phyloP scores from a whole-genome alignment of 2,329 filamentous ascomycete genomes.

The Podosphaera aphanis region DNA sequence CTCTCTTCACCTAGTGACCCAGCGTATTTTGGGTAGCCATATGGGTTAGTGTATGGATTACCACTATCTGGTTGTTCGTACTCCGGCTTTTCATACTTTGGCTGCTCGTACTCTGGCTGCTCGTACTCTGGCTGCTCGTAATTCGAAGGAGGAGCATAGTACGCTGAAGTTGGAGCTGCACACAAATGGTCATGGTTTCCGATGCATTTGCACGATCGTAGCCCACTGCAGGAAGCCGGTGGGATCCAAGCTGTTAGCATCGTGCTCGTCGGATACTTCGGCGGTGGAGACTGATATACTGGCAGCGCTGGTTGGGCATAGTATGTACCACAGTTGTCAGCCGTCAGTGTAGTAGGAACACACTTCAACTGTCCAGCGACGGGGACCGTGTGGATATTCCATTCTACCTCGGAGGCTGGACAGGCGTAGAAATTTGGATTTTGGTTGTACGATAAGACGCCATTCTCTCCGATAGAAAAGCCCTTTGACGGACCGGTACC shows the following conservation, averaged over 20 bases:
- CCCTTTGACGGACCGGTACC: conserved; percentile 27
- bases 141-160: neutral
- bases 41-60: neutral
- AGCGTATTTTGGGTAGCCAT: neutral
- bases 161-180: neutral
- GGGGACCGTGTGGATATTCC: conserved; percentile 28
- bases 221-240: too few relatives aligned
- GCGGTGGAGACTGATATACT: neutral
- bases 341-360: conserved; percentile 23
- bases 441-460: conserved; percentile 25
- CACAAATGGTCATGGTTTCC: neutral
- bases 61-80: neutral
- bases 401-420: conserved; percentile 27
- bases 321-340: conserved; percentile 17
- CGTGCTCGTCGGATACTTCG: too few relatives aligned
- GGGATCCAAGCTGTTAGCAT: too few relatives aligned
- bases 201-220: neutral
- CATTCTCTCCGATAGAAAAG: conserved; percentile 30
- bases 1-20: neutral
- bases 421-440: conserved; percentile 34
- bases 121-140: neutral
- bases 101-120: neutral
- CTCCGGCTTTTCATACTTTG: neutral
- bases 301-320: neutral
- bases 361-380: conserved; percentile 23